Evolutionary conservation across 768 basidiomycete genomes (phyloP).

Genomic region (Russula sp.): DNA sequence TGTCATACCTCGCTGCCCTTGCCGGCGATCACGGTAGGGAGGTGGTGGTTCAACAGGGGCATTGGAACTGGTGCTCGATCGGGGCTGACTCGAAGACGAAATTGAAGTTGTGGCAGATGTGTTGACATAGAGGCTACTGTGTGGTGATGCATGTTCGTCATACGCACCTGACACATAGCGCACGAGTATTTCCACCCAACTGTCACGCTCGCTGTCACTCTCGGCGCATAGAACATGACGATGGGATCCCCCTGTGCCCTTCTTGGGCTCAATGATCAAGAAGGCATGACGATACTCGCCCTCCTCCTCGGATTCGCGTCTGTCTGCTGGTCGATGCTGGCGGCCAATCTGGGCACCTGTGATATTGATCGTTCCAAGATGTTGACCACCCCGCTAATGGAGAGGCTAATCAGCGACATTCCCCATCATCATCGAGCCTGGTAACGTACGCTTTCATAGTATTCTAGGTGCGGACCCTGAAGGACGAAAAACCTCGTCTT

Average conservation of each 20-base stretch:
- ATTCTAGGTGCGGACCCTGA: conserved; percentile 84
- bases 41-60: conserved; percentile 35
- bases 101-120: conserved; percentile 20
- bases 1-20: conserved; percentile 34
- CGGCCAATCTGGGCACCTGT: conserved; percentile 95
- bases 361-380: conserved; percentile 84
- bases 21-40: conserved; percentile 14
- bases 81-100: conserved; percentile 36
- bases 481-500: conserved; percentile 94
- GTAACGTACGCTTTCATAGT: conserved; percentile 88
- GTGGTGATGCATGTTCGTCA: conserved; percentile 40
- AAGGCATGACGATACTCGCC: conserved; percentile 97
- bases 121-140: conserved; percentile 17
- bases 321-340: conserved; percentile 62
- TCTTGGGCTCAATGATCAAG: conserved; percentile 87
- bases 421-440: not conserved
- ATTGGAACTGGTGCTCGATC: conserved; percentile 49
- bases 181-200: conserved; percentile 92
- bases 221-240: conserved; percentile 95
- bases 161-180: conserved; percentile 79
- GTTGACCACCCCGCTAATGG: conserved; percentile 74
- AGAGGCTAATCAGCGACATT: not conserved
- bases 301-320: conserved; percentile 63
- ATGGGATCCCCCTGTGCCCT: conserved; percentile 57
- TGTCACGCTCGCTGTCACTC: conserved; percentile 87